These are phyloP conservation scores for Plantago elongata DNA, from an alignment of 257 asterid species.

Conservation along the genomic window DNA sequence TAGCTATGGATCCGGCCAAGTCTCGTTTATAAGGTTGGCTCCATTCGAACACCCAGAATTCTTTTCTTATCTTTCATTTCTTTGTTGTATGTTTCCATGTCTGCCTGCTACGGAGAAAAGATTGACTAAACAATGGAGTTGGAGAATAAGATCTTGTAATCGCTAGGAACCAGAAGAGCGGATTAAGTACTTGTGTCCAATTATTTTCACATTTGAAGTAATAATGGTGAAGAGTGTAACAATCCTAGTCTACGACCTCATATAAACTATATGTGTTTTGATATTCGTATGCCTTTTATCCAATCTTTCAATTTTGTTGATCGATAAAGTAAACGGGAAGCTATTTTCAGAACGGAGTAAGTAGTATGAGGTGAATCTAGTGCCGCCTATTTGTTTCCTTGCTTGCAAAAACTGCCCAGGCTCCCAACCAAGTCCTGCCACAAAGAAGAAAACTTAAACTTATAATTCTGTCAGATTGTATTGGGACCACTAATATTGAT, in stretches of 20 bases:
- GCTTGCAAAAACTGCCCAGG: not conserved
- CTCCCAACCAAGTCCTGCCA: not conserved
- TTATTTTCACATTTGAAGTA: too few species aligned
- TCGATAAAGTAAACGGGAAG: too few species aligned
- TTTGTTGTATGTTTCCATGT: not conserved
- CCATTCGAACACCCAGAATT: not conserved
- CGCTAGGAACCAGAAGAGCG: too few species aligned
- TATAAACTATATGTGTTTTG: too few species aligned
- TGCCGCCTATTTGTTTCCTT: not conserved
- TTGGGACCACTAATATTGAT: not conserved
- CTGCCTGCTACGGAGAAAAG: not conserved
- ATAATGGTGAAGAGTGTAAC: too few species aligned
- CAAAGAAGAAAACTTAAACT: not conserved
- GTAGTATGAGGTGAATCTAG: too few species aligned
- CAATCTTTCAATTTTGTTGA: too few species aligned
- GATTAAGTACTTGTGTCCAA: too few species aligned
- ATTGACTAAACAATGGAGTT: not conserved
- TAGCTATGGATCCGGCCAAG: conserved; percentile 7
- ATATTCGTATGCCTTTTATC: too few species aligned
- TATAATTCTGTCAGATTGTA: not conserved
- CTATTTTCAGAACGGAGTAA: too few species aligned
- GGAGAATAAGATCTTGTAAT: conserved; percentile 4
- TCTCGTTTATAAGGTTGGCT: not conserved
- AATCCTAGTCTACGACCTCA: too few species aligned
- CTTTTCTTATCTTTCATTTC: not conserved